phyloP scores from a whole-genome alignment of 2,329 filamentous ascomycete genomes.

The Stemphylium lycopersici region DNA sequence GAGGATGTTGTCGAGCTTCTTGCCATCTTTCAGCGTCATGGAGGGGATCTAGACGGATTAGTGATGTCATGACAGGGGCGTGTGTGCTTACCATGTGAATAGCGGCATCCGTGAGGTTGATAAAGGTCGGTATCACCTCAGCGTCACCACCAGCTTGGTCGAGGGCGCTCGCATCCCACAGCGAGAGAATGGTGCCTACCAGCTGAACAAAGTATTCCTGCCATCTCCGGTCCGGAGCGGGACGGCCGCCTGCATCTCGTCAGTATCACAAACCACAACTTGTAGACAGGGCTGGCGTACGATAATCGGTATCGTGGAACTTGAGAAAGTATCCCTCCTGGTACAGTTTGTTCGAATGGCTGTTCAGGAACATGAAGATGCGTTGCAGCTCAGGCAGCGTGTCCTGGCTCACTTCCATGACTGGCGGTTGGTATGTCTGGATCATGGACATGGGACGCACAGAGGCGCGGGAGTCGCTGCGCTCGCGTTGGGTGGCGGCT shows the following conservation, averaged over 20 bases:
- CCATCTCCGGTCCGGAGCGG: conserved; percentile 87
- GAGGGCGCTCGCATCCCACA: conserved; percentile 93
- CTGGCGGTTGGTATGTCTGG: conserved; percentile 80
- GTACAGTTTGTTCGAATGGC: conserved; percentile 94
- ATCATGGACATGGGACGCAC: conserved; percentile 85
- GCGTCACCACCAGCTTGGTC: conserved; percentile 85
- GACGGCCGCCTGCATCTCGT: conserved; percentile 73
- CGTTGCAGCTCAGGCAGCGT: conserved; percentile 92
- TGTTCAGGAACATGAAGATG: conserved; percentile 92
- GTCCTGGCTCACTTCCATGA: conserved; percentile 84
- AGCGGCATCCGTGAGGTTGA: conserved; percentile 95
- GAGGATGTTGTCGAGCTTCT: conserved; percentile 89
- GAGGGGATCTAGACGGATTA: conserved; percentile 62
- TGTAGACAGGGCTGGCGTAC: conserved; percentile 61
- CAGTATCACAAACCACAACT: conserved; percentile 23
- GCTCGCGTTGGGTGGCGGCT: conserved; percentile 46
- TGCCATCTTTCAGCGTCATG: conserved; percentile 82
- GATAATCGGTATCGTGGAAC: conserved; percentile 89
- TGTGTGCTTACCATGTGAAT: conserved; percentile 84
- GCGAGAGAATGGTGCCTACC: conserved; percentile 89
- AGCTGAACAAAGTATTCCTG: conserved; percentile 97
- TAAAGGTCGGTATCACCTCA: conserved; percentile 88
- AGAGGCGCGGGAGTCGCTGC: conserved; percentile 57
- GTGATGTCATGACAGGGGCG: background rate
- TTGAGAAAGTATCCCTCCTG: conserved; percentile 98